Evolutionary conservation across 2,329 filamentous ascomycete species (phyloP), one percentile per base, ranked within the genome.

Genomic region (Scedosporium minutisporum): DNA sequence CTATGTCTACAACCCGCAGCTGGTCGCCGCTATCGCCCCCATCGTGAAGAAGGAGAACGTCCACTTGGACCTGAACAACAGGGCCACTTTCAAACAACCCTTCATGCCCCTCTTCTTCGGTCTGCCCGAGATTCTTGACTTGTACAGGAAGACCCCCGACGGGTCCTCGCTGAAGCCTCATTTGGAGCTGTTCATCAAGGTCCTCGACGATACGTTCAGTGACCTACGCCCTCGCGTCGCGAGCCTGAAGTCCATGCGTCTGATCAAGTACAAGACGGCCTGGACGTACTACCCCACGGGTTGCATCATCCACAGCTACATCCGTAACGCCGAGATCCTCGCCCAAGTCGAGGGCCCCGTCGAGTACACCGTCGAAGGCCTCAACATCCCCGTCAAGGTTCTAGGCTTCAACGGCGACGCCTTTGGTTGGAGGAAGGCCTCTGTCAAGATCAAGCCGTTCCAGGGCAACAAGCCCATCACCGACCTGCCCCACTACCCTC

Each of bases 201-300:
- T 79, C 14, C 68, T 80, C 64, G 73, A 77, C 51, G 77, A 78
- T 38, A 66, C 79, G 53, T 80, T 81, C 62, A 70, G 69, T 23
- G 73, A 74, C n/a, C 68, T 76, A 60, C 71, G 71, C 38, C 66
- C 66, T 58, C 76, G 76, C 65, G 68, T 72, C 12, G 69, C 70
- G 5, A 69, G 73, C 25, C 69, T 81, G 4, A 69, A 71, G 44
- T 68, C 69, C 1, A 73, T 70, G 29, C 71, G 72, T 0, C 72
- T 81, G 14, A 73, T 78, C 44, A 73, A 74, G 44, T 80, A 74
- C 67, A 70, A 72, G 38, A 70, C 74, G 0, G 75, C 74, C 23
- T 81, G 79, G 79, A 74, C 77, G 0, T 74, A 75, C 46, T 80
- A 79, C 66, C 76, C 77, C 7, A 71, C 70, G 10, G 70, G 70